Evolutionary conservation across 2,329 filamentous ascomycete genomes (phyloP).

Genomic region (Bisporella sp.): DNA sequence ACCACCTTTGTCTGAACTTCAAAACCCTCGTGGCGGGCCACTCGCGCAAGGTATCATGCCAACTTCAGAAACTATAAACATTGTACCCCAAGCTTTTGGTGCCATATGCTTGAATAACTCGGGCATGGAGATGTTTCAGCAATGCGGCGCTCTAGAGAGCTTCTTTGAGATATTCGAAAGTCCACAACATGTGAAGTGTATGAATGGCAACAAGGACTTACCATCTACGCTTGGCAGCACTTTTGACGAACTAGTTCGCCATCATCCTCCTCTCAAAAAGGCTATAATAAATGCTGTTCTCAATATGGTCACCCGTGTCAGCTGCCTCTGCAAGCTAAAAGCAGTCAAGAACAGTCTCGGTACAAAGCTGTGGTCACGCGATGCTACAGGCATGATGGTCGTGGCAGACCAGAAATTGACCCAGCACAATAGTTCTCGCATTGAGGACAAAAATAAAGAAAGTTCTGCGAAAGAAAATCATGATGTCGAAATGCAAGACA

Average conservation of each 20-base stretch:
- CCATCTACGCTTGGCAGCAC: conserved; percentile 69
- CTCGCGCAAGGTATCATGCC: conserved; percentile 71
- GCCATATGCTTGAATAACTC: conserved; percentile 87
- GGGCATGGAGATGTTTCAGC: conserved; percentile 81
- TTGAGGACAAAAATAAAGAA: conserved; percentile 33
- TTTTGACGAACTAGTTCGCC: conserved; percentile 90
- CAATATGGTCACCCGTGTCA: conserved; percentile 80
- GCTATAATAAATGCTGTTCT: conserved; percentile 80
- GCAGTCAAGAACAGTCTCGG: conserved; percentile 66
- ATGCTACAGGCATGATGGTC: conserved; percentile 48
- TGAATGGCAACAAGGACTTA: conserved; percentile 68
- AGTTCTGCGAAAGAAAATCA: conserved; percentile 35
- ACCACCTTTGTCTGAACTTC: conserved; percentile 43
- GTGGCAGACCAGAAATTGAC: conserved; percentile 41
- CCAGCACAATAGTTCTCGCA: conserved; percentile 18
- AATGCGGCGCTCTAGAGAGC: conserved; percentile 73
- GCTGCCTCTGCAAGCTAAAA: conserved; percentile 64
- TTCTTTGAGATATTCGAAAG: conserved; percentile 98
- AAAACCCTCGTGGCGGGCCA: conserved; percentile 34
- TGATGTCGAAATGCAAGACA: conserved; percentile 64
- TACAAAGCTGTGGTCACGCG: conserved; percentile 65
- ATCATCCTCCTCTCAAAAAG: conserved; percentile 78
- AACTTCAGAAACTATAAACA: conserved; percentile 81
- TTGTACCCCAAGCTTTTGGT: conserved; percentile 81
- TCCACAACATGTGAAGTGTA: conserved; percentile 75